Conservation (phyloP, 306 rosid genomes). For the Corylus avellana region DNA sequence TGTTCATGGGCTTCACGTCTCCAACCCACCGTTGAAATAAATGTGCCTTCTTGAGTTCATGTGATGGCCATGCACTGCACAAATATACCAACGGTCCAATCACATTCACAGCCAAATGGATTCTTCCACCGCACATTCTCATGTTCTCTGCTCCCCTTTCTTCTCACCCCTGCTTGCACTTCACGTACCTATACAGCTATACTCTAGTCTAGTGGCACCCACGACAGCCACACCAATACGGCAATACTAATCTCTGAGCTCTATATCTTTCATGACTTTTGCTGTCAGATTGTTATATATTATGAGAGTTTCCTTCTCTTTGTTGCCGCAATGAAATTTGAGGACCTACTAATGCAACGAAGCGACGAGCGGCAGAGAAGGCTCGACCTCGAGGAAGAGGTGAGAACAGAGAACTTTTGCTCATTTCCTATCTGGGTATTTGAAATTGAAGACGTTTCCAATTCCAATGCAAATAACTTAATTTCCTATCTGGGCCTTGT, state of each 20-base stretch:
- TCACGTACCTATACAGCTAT: constrained; percentile 26
- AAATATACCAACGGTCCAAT: constrained; percentile 28
- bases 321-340: constrained; percentile 65
- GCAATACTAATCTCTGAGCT: constrained; percentile 6
- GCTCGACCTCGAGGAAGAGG: constrained; percentile 72
- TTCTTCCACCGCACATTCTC: constrained; percentile 52
- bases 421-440: background rate
- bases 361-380: constrained; percentile 50
- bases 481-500: too few relatives aligned
- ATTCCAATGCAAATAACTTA: background rate
- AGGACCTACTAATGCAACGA: constrained; percentile 68
- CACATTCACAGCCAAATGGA: background rate
- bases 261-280: constrained; percentile 9
- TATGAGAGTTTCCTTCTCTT: background rate
- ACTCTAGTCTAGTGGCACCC: constrained; percentile 45
- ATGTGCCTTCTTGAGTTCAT: constrained; percentile 36
- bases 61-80: constrained; percentile 46
- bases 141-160: background rate
- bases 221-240: constrained; percentile 43
- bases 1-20: constrained; percentile 64
- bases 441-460: background rate
- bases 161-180: constrained; percentile 10
- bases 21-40: constrained; percentile 22
- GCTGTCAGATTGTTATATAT: background rate
- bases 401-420: background rate